Evolutionary conservation across 1,139 yeast species (phyloP).

Genomic region (Candida sanyaensis): DNA sequence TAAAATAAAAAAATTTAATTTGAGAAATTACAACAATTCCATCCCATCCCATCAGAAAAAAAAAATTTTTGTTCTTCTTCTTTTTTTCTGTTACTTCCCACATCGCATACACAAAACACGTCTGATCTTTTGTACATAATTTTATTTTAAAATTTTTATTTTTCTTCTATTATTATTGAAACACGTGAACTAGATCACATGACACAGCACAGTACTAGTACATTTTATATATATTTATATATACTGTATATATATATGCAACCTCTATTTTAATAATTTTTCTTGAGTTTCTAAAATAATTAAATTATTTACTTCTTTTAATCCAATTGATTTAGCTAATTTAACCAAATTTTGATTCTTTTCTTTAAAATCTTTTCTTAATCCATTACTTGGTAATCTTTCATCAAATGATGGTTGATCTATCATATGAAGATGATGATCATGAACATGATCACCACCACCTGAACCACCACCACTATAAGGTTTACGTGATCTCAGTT

Average conservation of each 20-base stretch:
- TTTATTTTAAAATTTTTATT: no score
- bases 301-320: constrained; percentile 20
- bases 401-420: neutral
- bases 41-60: neutral
- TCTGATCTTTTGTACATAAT: no score
- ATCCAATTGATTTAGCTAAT: constrained; percentile 13
- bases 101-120: constrained; percentile 1
- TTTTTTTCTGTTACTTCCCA: neutral
- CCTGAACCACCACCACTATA: neutral
- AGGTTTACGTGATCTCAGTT: neutral
- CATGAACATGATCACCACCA: neutral
- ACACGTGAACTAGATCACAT: constrained; percentile 1
- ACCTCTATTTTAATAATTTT: constrained; percentile 16
- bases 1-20: no score
- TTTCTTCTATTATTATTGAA: no score
- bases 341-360: constrained; percentile 7
- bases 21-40: neutral
- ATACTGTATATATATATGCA: no score
- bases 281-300: constrained; percentile 21
- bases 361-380: constrained; percentile 5
- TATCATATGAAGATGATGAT: neutral
- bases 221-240: no score
- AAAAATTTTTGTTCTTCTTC: neutral
- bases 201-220: neutral
- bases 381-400: neutral